phyloP scores from a whole-genome alignment of 108 stramenopile genomes.

The Fragilariopsis cylindrus region DNA sequence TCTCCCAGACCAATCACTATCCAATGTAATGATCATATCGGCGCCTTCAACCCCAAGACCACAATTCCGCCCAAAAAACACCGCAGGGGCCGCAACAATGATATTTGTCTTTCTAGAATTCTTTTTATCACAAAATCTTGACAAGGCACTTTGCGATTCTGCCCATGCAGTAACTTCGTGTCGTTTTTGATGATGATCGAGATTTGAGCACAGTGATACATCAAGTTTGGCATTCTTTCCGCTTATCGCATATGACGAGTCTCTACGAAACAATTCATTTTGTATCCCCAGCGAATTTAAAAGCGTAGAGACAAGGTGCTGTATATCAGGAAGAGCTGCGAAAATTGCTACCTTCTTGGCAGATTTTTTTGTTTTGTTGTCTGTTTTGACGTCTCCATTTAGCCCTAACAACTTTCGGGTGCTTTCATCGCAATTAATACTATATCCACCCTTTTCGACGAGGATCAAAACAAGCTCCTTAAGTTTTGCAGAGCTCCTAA shows the following conservation, averaged over 20 bases:
- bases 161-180: slow-evolving; percentile 43
- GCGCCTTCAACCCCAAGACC: slow-evolving; percentile 65
- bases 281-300: slow-evolving; percentile 67
- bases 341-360: slow-evolving; percentile 67
- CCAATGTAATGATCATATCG: slow-evolving; percentile 71
- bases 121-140: slow-evolving; percentile 41
- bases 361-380: slow-evolving; percentile 9
- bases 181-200: slow-evolving; percentile 1
- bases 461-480: slow-evolving; percentile 60
- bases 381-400: not conserved
- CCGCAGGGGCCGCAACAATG: slow-evolving; percentile 63
- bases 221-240: not conserved
- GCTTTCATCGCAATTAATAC: slow-evolving; percentile 19
- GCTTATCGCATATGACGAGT: not conserved
- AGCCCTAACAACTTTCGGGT: not conserved
- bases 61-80: slow-evolving; percentile 47
- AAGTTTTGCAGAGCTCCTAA: slow-evolving; percentile 66
- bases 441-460: slow-evolving; percentile 47
- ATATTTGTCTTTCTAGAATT: slow-evolving; percentile 32
- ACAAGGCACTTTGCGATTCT: slow-evolving; percentile 51
- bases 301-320: slow-evolving; percentile 55
- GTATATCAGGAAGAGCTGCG: slow-evolving; percentile 62
- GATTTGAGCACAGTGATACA: not conserved
- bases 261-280: slow-evolving; percentile 39
- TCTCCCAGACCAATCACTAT: slow-evolving; percentile 88